Evolutionary conservation across 2,329 filamentous ascomycete genomes (phyloP).

Genomic region (Curvularia hawaiiensis): DNA sequence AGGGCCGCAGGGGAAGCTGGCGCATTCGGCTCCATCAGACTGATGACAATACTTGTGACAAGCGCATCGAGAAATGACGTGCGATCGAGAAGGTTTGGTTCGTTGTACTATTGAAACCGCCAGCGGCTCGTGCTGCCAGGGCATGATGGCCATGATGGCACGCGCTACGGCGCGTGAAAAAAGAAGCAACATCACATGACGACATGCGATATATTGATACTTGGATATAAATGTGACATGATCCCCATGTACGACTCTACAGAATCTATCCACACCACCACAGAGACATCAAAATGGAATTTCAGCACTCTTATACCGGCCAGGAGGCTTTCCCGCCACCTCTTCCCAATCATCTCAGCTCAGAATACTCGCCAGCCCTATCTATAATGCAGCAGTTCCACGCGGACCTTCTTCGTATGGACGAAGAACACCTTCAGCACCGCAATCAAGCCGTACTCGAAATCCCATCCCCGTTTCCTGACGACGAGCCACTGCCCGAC

Average conservation of each 20-base stretch:
- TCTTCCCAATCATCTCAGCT: constrained; percentile 8
- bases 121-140: constrained; percentile 9
- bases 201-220: background rate
- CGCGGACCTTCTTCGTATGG: constrained; percentile 14
- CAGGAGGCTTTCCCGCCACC: constrained; percentile 14
- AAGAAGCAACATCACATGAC: constrained; percentile 12
- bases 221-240: constrained; percentile 9
- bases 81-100: constrained; percentile 5
- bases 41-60: constrained; percentile 40
- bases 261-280: background rate
- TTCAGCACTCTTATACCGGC: constrained; percentile 2
- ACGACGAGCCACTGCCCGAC: constrained; percentile 2
- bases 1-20: background rate
- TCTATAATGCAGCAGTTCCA: constrained; percentile 13
- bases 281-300: background rate
- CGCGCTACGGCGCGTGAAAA: constrained; percentile 11
- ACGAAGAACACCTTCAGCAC: constrained; percentile 13
- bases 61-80: constrained; percentile 45
- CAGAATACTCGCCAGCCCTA: constrained; percentile 9
- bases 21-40: background rate
- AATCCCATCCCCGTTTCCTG: constrained; percentile 5
- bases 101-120: constrained; percentile 12
- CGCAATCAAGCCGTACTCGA: constrained; percentile 3
- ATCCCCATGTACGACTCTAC: background rate
- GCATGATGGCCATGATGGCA: constrained; percentile 9